These are phyloP conservation scores for Saksenaea oblongispora DNA, from an alignment of 371 early-diverging fungal genomes.

Conservation along the genomic window DNA sequence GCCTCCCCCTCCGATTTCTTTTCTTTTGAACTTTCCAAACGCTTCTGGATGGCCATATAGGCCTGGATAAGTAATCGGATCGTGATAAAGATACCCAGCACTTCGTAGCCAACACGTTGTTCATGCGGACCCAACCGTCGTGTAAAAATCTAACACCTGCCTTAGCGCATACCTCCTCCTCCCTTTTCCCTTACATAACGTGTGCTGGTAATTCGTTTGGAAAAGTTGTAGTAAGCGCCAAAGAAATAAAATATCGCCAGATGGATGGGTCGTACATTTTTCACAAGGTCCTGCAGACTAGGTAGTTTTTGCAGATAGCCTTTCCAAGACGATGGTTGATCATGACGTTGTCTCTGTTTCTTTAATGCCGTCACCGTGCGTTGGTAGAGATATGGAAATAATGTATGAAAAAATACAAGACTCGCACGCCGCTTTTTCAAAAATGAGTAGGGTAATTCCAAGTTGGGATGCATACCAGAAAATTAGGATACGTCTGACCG, in stretches of 20 bases:
- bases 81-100: conserved; percentile 78
- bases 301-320: conserved; percentile 17
- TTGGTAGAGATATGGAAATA: conserved; percentile 62
- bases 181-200: conserved; percentile 63
- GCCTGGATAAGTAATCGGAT: conserved; percentile 67
- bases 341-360: conserved; percentile 30
- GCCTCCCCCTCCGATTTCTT: conserved; percentile 10
- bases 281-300: conserved; percentile 32
- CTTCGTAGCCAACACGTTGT: conserved; percentile 78
- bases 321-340: neutral
- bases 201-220: conserved; percentile 77
- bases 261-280: conserved; percentile 64
- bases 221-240: conserved; percentile 76
- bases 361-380: conserved; percentile 50
- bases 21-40: conserved; percentile 14
- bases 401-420: conserved; percentile 54
- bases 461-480: too few relatives aligned
- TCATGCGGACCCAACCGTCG: conserved; percentile 77
- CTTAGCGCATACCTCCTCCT: too few relatives aligned
- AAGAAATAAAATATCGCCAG: conserved; percentile 82
- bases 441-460: too few relatives aligned
- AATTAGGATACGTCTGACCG: conserved; percentile 50
- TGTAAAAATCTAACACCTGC: conserved; percentile 60
- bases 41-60: conserved; percentile 38
- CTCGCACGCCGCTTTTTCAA: conserved; percentile 50